phyloP scores from a whole-genome alignment of 192 early-diverging fungal genomes.

The Coemansia sp. region DNA sequence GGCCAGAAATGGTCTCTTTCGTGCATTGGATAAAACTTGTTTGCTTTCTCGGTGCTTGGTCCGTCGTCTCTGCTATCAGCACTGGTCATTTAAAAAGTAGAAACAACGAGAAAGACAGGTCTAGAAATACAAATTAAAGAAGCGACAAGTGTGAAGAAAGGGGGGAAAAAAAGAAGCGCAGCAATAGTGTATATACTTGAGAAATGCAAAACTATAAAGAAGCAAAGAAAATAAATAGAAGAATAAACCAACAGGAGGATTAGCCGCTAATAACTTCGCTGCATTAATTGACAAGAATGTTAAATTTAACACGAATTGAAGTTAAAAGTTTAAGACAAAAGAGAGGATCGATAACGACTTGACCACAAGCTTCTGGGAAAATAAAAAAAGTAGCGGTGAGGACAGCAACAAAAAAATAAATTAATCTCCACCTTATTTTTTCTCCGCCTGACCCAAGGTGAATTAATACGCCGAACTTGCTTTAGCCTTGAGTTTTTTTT shows the following conservation, averaged over 20 bases:
- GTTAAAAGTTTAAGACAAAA: too few relatives aligned
- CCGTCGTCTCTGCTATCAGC: not conserved
- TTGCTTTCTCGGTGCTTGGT: not conserved
- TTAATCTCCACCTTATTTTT: slow-evolving; percentile 2
- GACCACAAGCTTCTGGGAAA: not conserved
- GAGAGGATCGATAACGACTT: not conserved
- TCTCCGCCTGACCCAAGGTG: slow-evolving; percentile 4
- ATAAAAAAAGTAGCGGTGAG: too few relatives aligned
- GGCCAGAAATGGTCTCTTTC: slow-evolving; percentile 49
- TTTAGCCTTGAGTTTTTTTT: too few relatives aligned
- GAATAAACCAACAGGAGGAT: not conserved
- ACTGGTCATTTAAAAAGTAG: not conserved
- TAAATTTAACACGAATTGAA: too few relatives aligned
- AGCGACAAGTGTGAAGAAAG: not conserved
- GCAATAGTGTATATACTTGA: not conserved
- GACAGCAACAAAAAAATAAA: too few relatives aligned
- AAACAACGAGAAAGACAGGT: not conserved
- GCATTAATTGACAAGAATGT: too few relatives aligned
- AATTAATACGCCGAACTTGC: not conserved
- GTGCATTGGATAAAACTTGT: slow-evolving; percentile 12
- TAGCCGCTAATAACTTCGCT: too few relatives aligned
- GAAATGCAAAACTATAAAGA: not conserved
- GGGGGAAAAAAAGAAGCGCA: not conserved
- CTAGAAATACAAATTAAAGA: not conserved
- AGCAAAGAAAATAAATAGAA: slow-evolving; percentile 1